Evolutionary conservation across 2,329 filamentous ascomycete genomes (phyloP).

Genomic region (Calonectria crousiana): DNA sequence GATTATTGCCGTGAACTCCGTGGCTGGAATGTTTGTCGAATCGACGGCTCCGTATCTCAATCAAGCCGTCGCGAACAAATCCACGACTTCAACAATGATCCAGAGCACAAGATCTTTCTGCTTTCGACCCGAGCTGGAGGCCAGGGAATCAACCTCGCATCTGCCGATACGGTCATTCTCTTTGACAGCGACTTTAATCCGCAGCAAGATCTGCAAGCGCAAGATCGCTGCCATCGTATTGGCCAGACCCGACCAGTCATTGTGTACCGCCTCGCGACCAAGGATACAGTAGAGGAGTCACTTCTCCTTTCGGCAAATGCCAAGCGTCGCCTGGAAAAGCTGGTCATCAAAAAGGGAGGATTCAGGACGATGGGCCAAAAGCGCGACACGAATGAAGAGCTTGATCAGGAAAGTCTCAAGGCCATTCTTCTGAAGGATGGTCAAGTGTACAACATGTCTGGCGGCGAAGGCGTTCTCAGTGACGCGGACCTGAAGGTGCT

Average conservation of each 20-base stretch:
- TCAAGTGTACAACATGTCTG: slow-evolving; percentile 68
- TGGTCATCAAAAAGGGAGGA: slow-evolving; percentile 94
- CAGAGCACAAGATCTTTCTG: slow-evolving; percentile 80
- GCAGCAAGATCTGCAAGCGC: slow-evolving; percentile 95
- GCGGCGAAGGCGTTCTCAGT: slow-evolving; percentile 76
- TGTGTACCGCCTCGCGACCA: slow-evolving; percentile 93
- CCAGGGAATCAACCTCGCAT: slow-evolving; percentile 93
- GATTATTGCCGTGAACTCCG: slow-evolving; percentile 85
- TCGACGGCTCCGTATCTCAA: slow-evolving; percentile 89
- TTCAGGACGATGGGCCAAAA: slow-evolving; percentile 79
- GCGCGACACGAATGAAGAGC: slow-evolving; percentile 62
- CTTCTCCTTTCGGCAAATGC: slow-evolving; percentile 89
- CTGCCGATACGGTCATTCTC: slow-evolving; percentile 91
- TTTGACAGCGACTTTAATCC: slow-evolving; percentile 95
- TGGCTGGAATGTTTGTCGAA: slow-evolving; percentile 85
- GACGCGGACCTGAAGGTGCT: slow-evolving; percentile 82
- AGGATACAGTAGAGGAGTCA: slow-evolving; percentile 91
- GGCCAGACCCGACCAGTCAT: slow-evolving; percentile 93
- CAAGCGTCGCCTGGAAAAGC: slow-evolving; percentile 91
- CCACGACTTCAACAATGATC: slow-evolving; percentile 76
- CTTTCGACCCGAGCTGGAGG: slow-evolving; percentile 92
- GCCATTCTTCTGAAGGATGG: slow-evolving; percentile 80
- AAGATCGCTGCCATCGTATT: slow-evolving; percentile 95
- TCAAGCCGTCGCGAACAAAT: slow-evolving; percentile 78
- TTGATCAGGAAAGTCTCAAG: slow-evolving; percentile 72